A percentile compares a stretch with the other conserved stretches of the same genome.
phyloP scores from a whole-genome alignment of 1,284 basidiomycete genomes.

The Tremellales sp. region DNA sequence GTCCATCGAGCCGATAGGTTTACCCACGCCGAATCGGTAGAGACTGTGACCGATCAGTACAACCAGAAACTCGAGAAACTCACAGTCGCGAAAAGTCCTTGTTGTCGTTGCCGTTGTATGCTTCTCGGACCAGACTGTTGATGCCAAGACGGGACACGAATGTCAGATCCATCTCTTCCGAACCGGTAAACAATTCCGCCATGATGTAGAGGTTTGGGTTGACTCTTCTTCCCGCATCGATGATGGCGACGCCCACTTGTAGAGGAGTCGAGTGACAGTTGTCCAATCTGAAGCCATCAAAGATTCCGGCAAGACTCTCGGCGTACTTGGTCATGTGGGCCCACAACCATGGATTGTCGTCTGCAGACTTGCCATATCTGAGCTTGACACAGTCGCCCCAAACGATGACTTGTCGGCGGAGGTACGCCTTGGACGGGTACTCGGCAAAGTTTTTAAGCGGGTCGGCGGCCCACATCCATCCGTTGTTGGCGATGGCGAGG shows the following conservation, averaged over 20 bases:
- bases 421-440: conserved; percentile 91
- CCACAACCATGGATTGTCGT: conserved; percentile 93
- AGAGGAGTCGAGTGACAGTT: conserved; percentile 98
- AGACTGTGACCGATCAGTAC: conserved; percentile 45
- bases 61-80: conserved; percentile 12
- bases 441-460: conserved; percentile 92
- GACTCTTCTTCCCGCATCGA: conserved; percentile 82
- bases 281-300: conserved; percentile 95
- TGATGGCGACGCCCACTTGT: conserved; percentile 83
- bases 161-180: conserved; percentile 82
- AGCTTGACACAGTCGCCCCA: conserved; percentile 99
- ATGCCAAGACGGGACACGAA: conserved; percentile 88
- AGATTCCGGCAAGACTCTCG: conserved; percentile 68
- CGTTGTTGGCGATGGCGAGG: conserved; percentile 90
- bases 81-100: conserved; percentile 76
- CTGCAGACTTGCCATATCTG: conserved; percentile 74
- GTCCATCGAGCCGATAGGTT: conserved; percentile 93
- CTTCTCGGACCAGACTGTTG: conserved; percentile 87
- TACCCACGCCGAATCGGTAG: conserved; percentile 81
- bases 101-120: conserved; percentile 80
- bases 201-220: conserved; percentile 93
- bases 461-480: conserved; percentile 98
- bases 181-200: conserved; percentile 95
- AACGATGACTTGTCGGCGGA: conserved; percentile 91
- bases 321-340: conserved; percentile 86